Percentiles rank a stretch among this genome's conserved stretches.
phyloP scores from a whole-genome alignment of 805 yeast genomes.

The Saccharomyces mikatae region DNA sequence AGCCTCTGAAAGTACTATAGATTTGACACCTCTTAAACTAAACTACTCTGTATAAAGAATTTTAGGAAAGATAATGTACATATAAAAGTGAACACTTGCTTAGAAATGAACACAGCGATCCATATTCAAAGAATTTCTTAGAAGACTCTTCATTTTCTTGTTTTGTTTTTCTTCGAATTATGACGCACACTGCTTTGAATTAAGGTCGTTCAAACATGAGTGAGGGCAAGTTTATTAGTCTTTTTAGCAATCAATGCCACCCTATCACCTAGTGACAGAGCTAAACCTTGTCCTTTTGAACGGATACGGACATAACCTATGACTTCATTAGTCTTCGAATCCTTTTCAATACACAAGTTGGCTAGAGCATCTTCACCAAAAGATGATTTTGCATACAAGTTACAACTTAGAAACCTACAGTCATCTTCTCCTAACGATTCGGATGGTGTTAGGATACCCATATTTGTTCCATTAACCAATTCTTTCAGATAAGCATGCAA shows the following conservation, averaged over 20 bases:
- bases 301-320: slow-evolving; percentile 94
- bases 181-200: background rate
- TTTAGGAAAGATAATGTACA: background rate
- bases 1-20: background rate
- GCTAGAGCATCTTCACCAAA: slow-evolving; percentile 98
- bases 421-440: slow-evolving; percentile 87
- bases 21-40: background rate
- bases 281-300: slow-evolving; percentile 96
- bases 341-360: slow-evolving; percentile 84
- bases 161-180: background rate
- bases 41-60: background rate
- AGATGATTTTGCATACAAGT: slow-evolving; percentile 81
- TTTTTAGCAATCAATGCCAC: slow-evolving; percentile 76
- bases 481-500: slow-evolving; percentile 73
- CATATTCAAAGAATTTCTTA: background rate
- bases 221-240: slow-evolving; percentile 33
- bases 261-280: slow-evolving; percentile 87
- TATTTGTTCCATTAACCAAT: slow-evolving; percentile 69
- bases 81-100: background rate
- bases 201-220: slow-evolving; percentile 22
- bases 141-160: background rate
- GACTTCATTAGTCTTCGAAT: slow-evolving; percentile 55
- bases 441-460: slow-evolving; percentile 88
- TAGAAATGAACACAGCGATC: background rate
- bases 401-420: slow-evolving; percentile 74